Evolutionary conservation across 1,284 basidiomycete genomes (phyloP).

Genomic region (Cutaneotrichosporon daszewskae): DNA sequence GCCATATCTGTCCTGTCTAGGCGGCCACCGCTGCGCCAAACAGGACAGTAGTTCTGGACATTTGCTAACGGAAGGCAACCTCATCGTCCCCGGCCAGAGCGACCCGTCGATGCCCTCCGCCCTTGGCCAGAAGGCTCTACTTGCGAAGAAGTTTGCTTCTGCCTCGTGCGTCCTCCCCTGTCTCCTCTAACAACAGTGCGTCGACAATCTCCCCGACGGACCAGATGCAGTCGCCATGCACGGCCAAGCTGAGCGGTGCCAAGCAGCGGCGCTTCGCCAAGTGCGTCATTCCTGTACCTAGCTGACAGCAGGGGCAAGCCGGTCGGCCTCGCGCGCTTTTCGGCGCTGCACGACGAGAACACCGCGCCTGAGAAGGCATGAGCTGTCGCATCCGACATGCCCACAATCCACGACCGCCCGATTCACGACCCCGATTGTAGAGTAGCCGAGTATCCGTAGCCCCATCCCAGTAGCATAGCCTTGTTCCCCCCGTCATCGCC

Average conservation of each 20-base stretch:
- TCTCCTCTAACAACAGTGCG: slow-evolving; percentile 54
- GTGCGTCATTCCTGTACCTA: slow-evolving; percentile 52
- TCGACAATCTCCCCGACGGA: slow-evolving; percentile 85
- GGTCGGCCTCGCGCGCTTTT: not conserved
- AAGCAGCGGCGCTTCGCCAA: slow-evolving; percentile 88
- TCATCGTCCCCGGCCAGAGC: slow-evolving; percentile 43
- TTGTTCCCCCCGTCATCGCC: too few species aligned
- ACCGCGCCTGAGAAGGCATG: not conserved
- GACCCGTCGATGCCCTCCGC: slow-evolving; percentile 28
- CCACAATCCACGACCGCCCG: not conserved
- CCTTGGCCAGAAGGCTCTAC: slow-evolving; percentile 75
- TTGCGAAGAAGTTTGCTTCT: slow-evolving; percentile 83
- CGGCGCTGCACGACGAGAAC: not conserved
- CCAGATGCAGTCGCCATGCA: slow-evolving; percentile 82
- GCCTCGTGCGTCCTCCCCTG: slow-evolving; percentile 58
- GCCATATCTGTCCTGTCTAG: not conserved
- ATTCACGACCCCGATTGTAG: not conserved
- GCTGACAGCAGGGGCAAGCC: not conserved
- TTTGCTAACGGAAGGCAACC: slow-evolving; percentile 34
- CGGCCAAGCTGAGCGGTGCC: slow-evolving; percentile 77
- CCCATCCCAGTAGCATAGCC: too few species aligned
- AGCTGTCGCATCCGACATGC: not conserved
- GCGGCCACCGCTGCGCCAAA: not conserved
- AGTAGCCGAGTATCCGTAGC: too few species aligned
- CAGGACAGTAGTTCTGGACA: too few species aligned